Evolutionary conservation across 495 filamentous ascomycete genomes (phyloP), one percentile per base, ranked within the genome.

Genomic region (Aspergillus nidulans): DNA sequence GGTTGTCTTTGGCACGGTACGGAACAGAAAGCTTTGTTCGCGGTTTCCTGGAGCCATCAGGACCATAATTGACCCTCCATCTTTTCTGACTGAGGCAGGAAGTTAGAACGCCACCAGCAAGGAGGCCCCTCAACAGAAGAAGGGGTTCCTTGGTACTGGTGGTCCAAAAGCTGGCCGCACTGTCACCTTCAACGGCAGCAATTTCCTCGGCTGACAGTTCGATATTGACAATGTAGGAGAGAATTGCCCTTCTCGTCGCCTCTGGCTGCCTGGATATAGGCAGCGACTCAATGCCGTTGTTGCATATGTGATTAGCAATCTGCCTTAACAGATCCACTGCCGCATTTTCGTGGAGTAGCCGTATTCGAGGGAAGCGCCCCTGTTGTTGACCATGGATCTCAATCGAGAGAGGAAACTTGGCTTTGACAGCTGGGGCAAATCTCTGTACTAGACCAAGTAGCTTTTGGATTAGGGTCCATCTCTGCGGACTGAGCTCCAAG

Each of bases 1-100:
- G 87, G 19, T 60, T 78, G 46, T 86, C 87, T 57, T 91, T 92
- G 1, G 83, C 81, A n/a, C 81, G 72, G 53, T 80, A 92, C 0
- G 89, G 88, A 0, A 91, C 85, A 4, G 53, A 26, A 13, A 56
- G 40, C 34, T 30, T 41, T 9, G 51, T 45, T 21, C 40, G 16
- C 1, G 30, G 52, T 3, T 15, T 25, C 26, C 58, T 30, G 1
- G 12, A 16, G 0, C 56, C 62, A 59, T 81, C 70, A 25, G 53
- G 60, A 2, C 64, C 64, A 18, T 68, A 67, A 8, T 58, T 44
- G 3, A 91, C 86, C 6, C 76, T 65, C 81, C 83, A 90, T 6
- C 88, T 71, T 60, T 87, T 88, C 10, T 80, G 71, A 1, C 65
- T 58, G 0, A 90, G 67, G 0, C 66, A 73, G 53, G 86, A 88